Evolutionary conservation across 306 rosid genomes (phyloP).

Genomic region (Malus domestica): ASM211411v1 NC_041799.1:34152501-34153000

Average conservation of each 20-base stretch:
- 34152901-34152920: conserved; percentile 8
- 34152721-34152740: not conserved
- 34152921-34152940: conserved; percentile 1
- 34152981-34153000: conserved; percentile 94
- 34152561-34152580: not conserved
- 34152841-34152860: conserved; percentile 83
- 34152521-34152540: not conserved
- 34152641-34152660: not conserved
- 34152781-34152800: conserved; percentile 98
- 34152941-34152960: conserved; percentile 9
- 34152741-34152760: conserved; percentile 17
- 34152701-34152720: not conserved
- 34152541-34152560: not conserved
- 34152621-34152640: not conserved
- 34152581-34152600: not conserved
- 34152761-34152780: conserved; percentile 99
- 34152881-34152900: conserved; percentile 95
- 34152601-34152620: not conserved
- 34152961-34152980: conserved; percentile 62
- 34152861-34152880: conserved; percentile 91
- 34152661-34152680: not conserved
- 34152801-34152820: conserved; percentile 92
- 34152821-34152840: conserved; percentile 94
- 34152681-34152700: not conserved
- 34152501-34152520: not conserved